Evolutionary conservation across 306 rosid genomes (phyloP).

Genomic region (Psophocarpus tetragonolobus): DNA sequence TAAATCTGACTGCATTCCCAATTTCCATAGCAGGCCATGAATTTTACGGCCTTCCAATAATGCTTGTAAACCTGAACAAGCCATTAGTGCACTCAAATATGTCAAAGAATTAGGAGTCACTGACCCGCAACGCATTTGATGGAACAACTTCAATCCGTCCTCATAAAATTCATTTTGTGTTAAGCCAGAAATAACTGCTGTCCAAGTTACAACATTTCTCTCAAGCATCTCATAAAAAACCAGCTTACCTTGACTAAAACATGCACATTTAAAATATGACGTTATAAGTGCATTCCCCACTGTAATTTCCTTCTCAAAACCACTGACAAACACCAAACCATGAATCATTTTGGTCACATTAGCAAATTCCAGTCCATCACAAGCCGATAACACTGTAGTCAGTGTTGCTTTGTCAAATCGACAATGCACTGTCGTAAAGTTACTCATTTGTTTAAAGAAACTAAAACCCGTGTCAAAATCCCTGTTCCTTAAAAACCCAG

Average conservation of each 20-base stretch:
- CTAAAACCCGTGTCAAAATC: slow-evolving; percentile 47
- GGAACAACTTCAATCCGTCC: slow-evolving; percentile 56
- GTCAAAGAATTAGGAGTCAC: slow-evolving; percentile 79
- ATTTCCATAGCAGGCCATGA: slow-evolving; percentile 74
- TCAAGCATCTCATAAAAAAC: slow-evolving; percentile 77
- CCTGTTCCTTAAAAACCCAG: slow-evolving; percentile 60
- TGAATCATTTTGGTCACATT: slow-evolving; percentile 59
- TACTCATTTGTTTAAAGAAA: slow-evolving; percentile 55
- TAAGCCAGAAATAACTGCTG: slow-evolving; percentile 85
- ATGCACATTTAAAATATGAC: slow-evolving; percentile 65
- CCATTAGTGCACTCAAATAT: slow-evolving; percentile 72
- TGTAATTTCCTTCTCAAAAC: slow-evolving; percentile 59
- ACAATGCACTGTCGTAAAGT: slow-evolving; percentile 35
- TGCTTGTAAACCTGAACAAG: slow-evolving; percentile 84
- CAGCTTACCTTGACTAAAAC: slow-evolving; percentile 55
- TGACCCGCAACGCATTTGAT: slow-evolving; percentile 53
- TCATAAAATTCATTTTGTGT: slow-evolving; percentile 57
- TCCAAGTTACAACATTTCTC: slow-evolving; percentile 88
- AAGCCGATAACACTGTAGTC: slow-evolving; percentile 70
- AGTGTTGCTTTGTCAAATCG: slow-evolving; percentile 72
- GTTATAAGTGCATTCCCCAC: slow-evolving; percentile 88
- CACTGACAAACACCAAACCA: slow-evolving; percentile 63
- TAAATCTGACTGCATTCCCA: slow-evolving; percentile 75
- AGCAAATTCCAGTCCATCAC: slow-evolving; percentile 54
- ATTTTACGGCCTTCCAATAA: slow-evolving; percentile 70